Evolutionary conservation across 2,329 filamentous ascomycete species (phyloP).

Genomic region (Neurospora sp.): DNA sequence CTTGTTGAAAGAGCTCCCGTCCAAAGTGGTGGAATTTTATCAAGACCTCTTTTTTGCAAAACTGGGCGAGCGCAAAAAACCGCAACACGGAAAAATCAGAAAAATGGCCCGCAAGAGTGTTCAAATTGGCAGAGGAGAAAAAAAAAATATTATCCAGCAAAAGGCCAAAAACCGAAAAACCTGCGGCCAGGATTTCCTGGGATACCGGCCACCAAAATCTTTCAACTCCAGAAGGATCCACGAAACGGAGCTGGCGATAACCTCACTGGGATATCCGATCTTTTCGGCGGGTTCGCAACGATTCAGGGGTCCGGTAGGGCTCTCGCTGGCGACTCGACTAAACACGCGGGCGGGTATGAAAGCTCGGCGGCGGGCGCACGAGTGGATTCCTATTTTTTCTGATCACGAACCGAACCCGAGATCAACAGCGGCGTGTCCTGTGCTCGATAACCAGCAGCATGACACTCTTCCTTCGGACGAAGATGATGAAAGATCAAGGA

Average conservation of each 20-base stretch:
- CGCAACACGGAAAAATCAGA: slow-evolving; percentile 11
- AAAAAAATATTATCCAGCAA: slow-evolving; percentile 9
- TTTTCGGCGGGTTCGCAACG: slow-evolving; percentile 9
- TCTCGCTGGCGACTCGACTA: slow-evolving; percentile 6
- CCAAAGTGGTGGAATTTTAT: not conserved
- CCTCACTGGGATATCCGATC: slow-evolving; percentile 15
- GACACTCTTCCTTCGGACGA: slow-evolving; percentile 6
- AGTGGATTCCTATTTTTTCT: slow-evolving; percentile 10
- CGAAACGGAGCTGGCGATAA: slow-evolving; percentile 13
- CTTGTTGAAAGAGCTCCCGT: not conserved
- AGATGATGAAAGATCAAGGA: not conserved
- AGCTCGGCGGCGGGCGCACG: slow-evolving; percentile 5
- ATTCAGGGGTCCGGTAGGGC: slow-evolving; percentile 8
- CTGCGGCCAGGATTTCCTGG: slow-evolving; percentile 18
- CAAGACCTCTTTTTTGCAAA: slow-evolving; percentile 4
- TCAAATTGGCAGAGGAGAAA: slow-evolving; percentile 1
- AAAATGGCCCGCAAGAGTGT: slow-evolving; percentile 6
- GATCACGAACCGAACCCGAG: slow-evolving; percentile 1
- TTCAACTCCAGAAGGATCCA: slow-evolving; percentile 15
- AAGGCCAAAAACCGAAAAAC: slow-evolving; percentile 14
- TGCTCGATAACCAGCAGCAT: slow-evolving; percentile 9
- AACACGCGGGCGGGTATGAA: slow-evolving; percentile 11
- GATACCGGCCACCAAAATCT: slow-evolving; percentile 16
- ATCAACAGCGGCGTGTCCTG: slow-evolving; percentile 4
- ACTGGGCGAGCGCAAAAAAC: slow-evolving; percentile 6